These are phyloP conservation scores for Breynia disticha DNA, from an alignment of 441 rosid species.

Conservation along the genomic window DNA sequence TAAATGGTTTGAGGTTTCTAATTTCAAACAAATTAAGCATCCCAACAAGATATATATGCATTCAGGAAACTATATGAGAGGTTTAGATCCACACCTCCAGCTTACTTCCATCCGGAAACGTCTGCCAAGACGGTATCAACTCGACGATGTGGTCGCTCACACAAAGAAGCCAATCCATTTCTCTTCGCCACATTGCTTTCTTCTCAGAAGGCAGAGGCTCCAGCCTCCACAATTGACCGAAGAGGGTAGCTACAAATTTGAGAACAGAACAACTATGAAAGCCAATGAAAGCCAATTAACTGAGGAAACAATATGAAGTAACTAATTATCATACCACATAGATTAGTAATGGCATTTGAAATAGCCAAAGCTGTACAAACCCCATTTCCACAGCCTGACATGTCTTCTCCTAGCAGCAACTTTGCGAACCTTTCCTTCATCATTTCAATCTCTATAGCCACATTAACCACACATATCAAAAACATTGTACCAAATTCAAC, in stretches of 20 bases:
- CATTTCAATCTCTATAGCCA: constrained; percentile 64
- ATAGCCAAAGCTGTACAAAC: constrained; percentile 85
- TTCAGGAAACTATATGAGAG: background rate
- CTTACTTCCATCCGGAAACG: constrained; percentile 88
- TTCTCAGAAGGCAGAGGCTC: constrained; percentile 70
- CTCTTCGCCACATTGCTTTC: constrained; percentile 97
- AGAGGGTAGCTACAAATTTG: constrained; percentile 52
- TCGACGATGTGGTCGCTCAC: constrained; percentile 95
- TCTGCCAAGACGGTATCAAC: constrained; percentile 84
- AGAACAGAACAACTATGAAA: constrained; percentile 14
- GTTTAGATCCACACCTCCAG: constrained; percentile 53
- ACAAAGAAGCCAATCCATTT: constrained; percentile 93
- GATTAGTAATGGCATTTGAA: constrained; percentile 94
- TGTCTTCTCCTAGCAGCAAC: constrained; percentile 90
- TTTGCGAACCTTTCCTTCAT: constrained; percentile 96
- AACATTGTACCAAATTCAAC: constrained; percentile 9
- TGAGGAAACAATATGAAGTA: constrained; percentile 8
- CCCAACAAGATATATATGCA: background rate
- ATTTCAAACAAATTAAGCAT: background rate
- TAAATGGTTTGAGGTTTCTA: background rate
- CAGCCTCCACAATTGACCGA: constrained; percentile 96
- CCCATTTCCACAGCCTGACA: constrained; percentile 98
- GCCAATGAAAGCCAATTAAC: constrained; percentile 1
- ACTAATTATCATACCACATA: constrained; percentile 54
- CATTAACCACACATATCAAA: constrained; percentile 14